Base-by-base conservation (phyloP, 2,329 filamentous ascomycete genomes). In the Albifimbria verrucaria region DNA sequence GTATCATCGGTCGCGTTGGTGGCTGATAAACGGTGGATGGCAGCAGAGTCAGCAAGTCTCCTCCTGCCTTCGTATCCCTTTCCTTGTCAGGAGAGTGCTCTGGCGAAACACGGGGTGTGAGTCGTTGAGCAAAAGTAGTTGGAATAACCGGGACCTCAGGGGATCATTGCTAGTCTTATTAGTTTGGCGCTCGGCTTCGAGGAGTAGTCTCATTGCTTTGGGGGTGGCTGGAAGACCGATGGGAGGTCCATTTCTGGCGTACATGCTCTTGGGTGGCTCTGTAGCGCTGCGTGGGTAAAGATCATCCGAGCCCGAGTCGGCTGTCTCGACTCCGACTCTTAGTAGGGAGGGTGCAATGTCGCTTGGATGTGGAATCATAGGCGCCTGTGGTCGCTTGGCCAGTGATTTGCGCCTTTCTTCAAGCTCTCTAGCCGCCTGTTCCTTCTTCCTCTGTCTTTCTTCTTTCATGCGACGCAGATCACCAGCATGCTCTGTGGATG, bases 181-280 rank as follows among this genome's bases (percentile, higher is more conserved):
- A n/a, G 5, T 39, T n/a, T 39, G 32, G 44, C 78, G 74, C 53
- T 86, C 80, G 2, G 77, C 71, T 59, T 83, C 81, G 60, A 93
- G 85, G 43, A 90, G 85, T 2, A 95, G 85, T 20, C 89, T 84
- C 92, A 97, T 96, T 1, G 92, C 92, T 72, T 90, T 87, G 25
- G 93, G 92, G 1, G 92, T 97, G 2, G 92, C 90, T 15, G 93
- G 92, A n/a, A 96, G 80, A 1, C 92, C 92, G 49, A 93, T 80
- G 6, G 82, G 79, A 1, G 80, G 76, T 1, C 78, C 78, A 2
- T 65, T 72, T 17, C 67, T 60, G 28, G 76, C 75, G 56, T 78
- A 79, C 67, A 81, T 80, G 65, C 74, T 77, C 56, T 72, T 71
- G 2, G 75, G 78, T 2, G 85, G 82, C 55, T 88, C 86, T 2